These are phyloP conservation scores for Amanita rubescens DNA, from an alignment of 768 basidiomycete species.

Conservation along the genomic window DNA sequence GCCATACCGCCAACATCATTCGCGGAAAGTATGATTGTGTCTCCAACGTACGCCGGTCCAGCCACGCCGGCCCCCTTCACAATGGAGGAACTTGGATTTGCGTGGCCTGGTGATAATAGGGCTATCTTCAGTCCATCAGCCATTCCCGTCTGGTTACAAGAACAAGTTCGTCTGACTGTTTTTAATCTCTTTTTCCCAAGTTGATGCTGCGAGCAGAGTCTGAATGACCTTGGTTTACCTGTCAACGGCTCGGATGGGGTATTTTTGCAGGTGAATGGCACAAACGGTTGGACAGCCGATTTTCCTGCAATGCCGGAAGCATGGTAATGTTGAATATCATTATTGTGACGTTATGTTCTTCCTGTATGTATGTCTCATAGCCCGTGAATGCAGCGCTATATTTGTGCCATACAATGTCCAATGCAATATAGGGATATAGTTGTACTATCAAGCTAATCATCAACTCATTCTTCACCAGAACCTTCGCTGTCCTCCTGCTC, in stretches of 20 bases:
- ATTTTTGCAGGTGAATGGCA: constrained; percentile 67
- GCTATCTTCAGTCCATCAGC: constrained; percentile 70
- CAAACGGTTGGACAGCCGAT: constrained; percentile 72
- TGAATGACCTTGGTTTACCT: constrained; percentile 88
- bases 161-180: constrained; percentile 51
- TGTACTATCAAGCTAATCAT: background rate
- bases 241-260: constrained; percentile 87
- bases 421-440: background rate
- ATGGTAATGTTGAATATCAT: constrained; percentile 43
- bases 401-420: background rate
- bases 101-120: constrained; percentile 51
- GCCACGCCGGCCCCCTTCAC: constrained; percentile 59
- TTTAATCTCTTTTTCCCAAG: background rate
- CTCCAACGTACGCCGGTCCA: constrained; percentile 50
- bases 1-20: constrained; percentile 45
- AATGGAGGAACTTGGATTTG: constrained; percentile 79
- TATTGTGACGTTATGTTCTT: background rate
- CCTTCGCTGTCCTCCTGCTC: constrained; percentile 83
- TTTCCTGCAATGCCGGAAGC: constrained; percentile 76
- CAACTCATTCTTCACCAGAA: constrained; percentile 59
- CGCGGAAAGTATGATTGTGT: constrained; percentile 52
- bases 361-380: background rate
- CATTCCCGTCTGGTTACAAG: constrained; percentile 89
- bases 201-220: constrained; percentile 44
- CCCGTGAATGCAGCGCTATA: background rate